phyloP scores from a whole-genome alignment of 495 filamentous ascomycete genomes.

The Aspergillus cristatus region DNA sequence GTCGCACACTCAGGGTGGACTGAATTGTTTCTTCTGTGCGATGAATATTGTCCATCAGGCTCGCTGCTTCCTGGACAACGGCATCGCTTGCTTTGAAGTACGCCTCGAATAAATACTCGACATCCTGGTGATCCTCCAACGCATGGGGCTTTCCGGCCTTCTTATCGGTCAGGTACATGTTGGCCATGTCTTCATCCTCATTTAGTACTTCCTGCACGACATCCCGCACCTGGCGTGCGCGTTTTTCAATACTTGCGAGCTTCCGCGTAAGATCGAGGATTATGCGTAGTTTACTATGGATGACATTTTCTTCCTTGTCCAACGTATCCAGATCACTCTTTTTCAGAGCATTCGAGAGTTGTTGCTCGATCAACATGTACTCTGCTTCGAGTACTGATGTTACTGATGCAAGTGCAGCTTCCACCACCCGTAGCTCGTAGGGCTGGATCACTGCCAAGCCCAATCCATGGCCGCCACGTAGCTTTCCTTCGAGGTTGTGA shows the following conservation, averaged over 20 bases:
- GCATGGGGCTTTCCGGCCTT: conserved; percentile 18
- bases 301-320: conserved; percentile 12
- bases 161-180: conserved; percentile 36
- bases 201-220: conserved; percentile 19
- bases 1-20: conserved; percentile 21
- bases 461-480: conserved; percentile 41
- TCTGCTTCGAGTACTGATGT: conserved; percentile 23
- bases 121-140: conserved; percentile 22
- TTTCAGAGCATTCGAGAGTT: conserved; percentile 12
- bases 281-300: conserved; percentile 10
- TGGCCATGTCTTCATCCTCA: conserved; percentile 27
- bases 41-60: conserved; percentile 15
- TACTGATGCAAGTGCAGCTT: conserved; percentile 68
- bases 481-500: conserved; percentile 45
- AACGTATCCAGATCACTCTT: conserved; percentile 7
- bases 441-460: conserved; percentile 41
- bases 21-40: conserved; percentile 18
- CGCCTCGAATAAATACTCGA: conserved; percentile 27
- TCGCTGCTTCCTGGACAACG: conserved; percentile 16
- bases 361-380: conserved; percentile 10
- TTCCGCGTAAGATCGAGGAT: conserved; percentile 15
- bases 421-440: conserved; percentile 67
- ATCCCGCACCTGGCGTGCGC: conserved; percentile 19
- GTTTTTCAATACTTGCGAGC: conserved; percentile 19
- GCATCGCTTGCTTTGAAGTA: conserved; percentile 24